Evolutionary conservation across 2,329 filamentous ascomycete species (phyloP).

Genomic region (Paracoccidioides lutzii): DNA sequence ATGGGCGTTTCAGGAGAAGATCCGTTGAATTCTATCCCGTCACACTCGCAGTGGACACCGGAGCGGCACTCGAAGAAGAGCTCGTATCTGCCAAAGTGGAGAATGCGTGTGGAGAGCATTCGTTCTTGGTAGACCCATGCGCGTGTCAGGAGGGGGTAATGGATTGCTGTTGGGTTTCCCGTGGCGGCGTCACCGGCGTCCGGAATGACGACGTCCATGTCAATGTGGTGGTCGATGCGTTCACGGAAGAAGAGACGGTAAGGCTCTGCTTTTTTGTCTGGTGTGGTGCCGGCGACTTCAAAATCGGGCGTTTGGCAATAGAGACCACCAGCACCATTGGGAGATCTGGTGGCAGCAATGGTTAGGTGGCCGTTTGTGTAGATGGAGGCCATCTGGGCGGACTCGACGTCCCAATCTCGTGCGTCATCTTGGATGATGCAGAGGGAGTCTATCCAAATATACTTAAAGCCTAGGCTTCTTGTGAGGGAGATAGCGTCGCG

Average conservation of each 20-base stretch:
- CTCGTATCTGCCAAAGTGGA: not conserved
- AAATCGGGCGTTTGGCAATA: not conserved
- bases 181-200: no score
- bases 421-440: constrained; percentile 1
- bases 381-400: not conserved
- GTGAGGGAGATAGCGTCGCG: not conserved
- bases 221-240: not conserved
- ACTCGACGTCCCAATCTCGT: not conserved
- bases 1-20: not conserved
- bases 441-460: constrained; percentile 1
- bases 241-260: constrained; percentile 2
- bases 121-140: constrained; percentile 2
- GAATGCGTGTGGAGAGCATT: not conserved
- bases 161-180: not conserved
- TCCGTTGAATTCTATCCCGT: not conserved
- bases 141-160: not conserved
- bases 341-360: not conserved
- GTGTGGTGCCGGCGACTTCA: not conserved
- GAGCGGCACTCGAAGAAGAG: not conserved
- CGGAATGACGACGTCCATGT: not conserved
- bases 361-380: constrained; percentile 1
- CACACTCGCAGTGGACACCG: not conserved
- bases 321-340: not conserved
- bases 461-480: not conserved
- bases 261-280: not conserved